Evolutionary conservation across 2,329 filamentous ascomycete species (phyloP).

Genomic region (Scopulariopsis brevicaulis): DNA sequence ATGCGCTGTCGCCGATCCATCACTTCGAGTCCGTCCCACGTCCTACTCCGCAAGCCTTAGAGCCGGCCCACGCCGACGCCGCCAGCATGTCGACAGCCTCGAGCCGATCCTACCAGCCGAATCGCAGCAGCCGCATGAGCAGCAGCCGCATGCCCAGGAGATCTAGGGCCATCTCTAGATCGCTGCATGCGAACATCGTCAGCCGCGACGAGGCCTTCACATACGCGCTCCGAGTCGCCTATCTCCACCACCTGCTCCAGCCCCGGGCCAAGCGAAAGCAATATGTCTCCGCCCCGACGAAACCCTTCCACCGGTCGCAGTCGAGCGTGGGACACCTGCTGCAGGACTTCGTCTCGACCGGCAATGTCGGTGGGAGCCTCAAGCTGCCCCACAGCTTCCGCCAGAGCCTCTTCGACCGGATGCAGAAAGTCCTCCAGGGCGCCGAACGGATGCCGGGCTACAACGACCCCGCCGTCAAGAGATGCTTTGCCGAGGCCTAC

Average conservation of each 20-base stretch:
- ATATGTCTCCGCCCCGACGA: constrained; percentile 49
- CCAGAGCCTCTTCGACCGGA: constrained; percentile 50
- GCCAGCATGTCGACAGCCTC: constrained; percentile 8
- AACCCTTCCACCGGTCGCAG: constrained; percentile 48
- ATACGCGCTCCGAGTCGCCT: constrained; percentile 82
- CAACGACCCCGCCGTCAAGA: constrained; percentile 80
- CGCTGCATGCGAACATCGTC: constrained; percentile 31
- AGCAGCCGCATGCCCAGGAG: constrained; percentile 26
- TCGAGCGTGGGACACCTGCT: constrained; percentile 76
- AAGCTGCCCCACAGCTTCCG: constrained; percentile 49
- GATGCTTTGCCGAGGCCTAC: constrained; percentile 89
- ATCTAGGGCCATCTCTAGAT: constrained; percentile 31
- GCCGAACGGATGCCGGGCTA: constrained; percentile 79
- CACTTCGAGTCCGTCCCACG: neutral
- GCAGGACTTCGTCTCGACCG: constrained; percentile 62
- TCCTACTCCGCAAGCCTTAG: neutral
- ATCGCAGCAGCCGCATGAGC: constrained; percentile 27
- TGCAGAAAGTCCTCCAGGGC: constrained; percentile 71
- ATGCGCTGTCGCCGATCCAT: neutral
- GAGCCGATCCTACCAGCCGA: constrained; percentile 25
- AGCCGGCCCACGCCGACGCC: neutral
- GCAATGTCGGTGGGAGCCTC: constrained; percentile 27
- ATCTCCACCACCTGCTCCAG: constrained; percentile 85
- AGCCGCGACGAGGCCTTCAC: constrained; percentile 76
- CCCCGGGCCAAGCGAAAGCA: constrained; percentile 83